Evolutionary conservation across 2,329 filamentous ascomycete species (phyloP).

Genomic region (Delphinella strobiligena): DNA sequence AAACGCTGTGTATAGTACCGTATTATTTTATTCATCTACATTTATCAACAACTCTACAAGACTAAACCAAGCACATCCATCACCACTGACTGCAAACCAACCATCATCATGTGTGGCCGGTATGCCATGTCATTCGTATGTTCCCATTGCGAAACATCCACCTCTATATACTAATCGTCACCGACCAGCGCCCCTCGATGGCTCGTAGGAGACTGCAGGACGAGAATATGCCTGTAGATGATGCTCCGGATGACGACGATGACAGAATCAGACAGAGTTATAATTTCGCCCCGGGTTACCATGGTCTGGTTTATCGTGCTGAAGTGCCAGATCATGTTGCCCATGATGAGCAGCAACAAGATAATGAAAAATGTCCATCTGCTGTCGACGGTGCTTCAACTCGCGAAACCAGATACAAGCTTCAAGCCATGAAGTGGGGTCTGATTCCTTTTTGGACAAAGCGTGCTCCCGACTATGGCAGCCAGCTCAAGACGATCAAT

Average conservation of each 20-base stretch:
- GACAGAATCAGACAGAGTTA: constrained; percentile 63
- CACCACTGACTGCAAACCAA: background rate
- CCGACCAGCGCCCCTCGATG: constrained; percentile 57
- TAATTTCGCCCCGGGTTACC: constrained; percentile 83
- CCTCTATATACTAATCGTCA: constrained; percentile 6
- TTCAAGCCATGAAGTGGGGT: constrained; percentile 95
- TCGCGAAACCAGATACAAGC: constrained; percentile 52
- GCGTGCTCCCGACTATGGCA: constrained; percentile 62
- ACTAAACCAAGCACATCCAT: background rate
- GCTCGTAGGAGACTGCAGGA: constrained; percentile 62
- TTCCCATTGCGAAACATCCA: background rate
- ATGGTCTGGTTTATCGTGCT: constrained; percentile 76
- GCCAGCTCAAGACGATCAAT: constrained; percentile 82
- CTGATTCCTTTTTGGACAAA: constrained; percentile 91
- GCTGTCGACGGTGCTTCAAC: constrained; percentile 13
- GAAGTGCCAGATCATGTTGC: constrained; percentile 53
- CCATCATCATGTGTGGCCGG: constrained; percentile 50
- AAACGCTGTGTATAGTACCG: too few relatives aligned
- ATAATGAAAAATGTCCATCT: constrained; percentile 10
- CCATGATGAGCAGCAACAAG: constrained; percentile 17
- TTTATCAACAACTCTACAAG: too few relatives aligned
- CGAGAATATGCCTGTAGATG: constrained; percentile 57
- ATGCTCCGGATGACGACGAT: constrained; percentile 62
- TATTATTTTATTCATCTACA: too few relatives aligned
- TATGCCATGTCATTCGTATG: constrained; percentile 40